Evolutionary conservation across 495 filamentous ascomycete species (phyloP), one percentile per base, ranked within the genome.

Genomic region (Rhizodiscina lignyota): DNA sequence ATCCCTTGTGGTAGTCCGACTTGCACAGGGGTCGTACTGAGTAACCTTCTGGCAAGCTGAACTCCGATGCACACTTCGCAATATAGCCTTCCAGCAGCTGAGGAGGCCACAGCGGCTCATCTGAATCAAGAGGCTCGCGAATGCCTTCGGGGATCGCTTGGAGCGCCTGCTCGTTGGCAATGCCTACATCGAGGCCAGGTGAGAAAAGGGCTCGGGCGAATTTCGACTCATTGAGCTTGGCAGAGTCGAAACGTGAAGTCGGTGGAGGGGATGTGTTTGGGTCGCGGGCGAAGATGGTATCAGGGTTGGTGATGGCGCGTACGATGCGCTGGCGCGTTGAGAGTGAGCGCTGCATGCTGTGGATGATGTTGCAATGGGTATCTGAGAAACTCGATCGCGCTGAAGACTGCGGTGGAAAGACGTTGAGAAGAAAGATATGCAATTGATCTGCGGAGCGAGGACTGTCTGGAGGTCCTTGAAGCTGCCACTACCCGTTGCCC

Each of bases 41-140:
- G 22, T 39, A 39, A 4, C 36, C 36, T 29, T 39, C 36, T n/a
- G 36, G 36, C 11, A 39, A n/a, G n/a, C n/a, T n/a, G n/a, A n/a
- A n/a, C n/a, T n/a, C n/a, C n/a, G n/a, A n/a, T n/a, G n/a, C n/a
- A n/a, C n/a, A n/a, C n/a, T n/a, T n/a, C n/a, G n/a, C n/a, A n/a
- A n/a, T n/a, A n/a, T n/a, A n/a, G 32, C 19, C 26, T 35, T 22
- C 19, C 21, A 35, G 26, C 18, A 35, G 19, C 21, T n/a, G n/a
- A 35, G 19, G n/a, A n/a, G n/a, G n/a, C n/a, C n/a, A n/a, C n/a
- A n/a, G n/a, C n/a, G n/a, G n/a, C n/a, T n/a, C n/a, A n/a, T n/a
- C n/a, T n/a, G n/a, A n/a, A n/a, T n/a, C n/a, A n/a, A n/a, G n/a
- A n/a, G n/a, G n/a, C n/a, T n/a, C n/a, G n/a, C n/a, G n/a, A n/a